Conservation (phyloP, 257 asterid species). For the Solanum raphanifolium region DNA sequence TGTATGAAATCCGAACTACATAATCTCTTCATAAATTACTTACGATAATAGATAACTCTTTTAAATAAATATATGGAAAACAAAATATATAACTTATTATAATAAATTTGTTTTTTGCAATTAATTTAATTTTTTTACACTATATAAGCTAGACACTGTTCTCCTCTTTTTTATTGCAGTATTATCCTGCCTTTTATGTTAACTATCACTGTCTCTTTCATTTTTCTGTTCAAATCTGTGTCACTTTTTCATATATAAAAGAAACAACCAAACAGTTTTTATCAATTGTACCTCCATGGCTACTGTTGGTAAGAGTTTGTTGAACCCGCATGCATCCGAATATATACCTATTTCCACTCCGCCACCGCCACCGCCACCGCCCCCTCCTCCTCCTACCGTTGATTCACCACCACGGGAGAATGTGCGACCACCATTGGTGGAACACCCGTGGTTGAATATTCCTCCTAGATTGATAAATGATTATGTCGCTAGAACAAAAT, state of each 20-base stretch:
- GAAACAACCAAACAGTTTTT: neutral
- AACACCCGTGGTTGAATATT: neutral
- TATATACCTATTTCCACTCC: neutral
- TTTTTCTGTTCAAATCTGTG: neutral
- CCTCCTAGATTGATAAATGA: neutral
- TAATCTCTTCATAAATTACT: no score
- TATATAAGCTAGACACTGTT: neutral
- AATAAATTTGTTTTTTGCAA: neutral
- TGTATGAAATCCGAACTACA: neutral
- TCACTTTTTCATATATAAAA: neutral
- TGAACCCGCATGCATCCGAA: neutral
- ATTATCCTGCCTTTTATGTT: neutral
- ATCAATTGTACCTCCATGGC: neutral
- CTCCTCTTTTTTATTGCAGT: neutral
- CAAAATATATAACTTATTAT: no score
- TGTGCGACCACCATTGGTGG: neutral
- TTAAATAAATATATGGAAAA: no score
- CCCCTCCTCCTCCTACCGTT: neutral
- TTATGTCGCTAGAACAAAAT: neutral
- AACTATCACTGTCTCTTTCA: neutral
- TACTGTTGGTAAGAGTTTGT: neutral
- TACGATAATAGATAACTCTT: neutral
- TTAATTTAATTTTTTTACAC: neutral
- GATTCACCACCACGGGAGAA: neutral
- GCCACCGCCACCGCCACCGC: neutral